Percentiles rank a stretch among this genome's conserved stretches.
Evolutionary conservation across 2,329 filamentous ascomycete species (phyloP).

Genomic region (Lizonia empirigonia): DNA sequence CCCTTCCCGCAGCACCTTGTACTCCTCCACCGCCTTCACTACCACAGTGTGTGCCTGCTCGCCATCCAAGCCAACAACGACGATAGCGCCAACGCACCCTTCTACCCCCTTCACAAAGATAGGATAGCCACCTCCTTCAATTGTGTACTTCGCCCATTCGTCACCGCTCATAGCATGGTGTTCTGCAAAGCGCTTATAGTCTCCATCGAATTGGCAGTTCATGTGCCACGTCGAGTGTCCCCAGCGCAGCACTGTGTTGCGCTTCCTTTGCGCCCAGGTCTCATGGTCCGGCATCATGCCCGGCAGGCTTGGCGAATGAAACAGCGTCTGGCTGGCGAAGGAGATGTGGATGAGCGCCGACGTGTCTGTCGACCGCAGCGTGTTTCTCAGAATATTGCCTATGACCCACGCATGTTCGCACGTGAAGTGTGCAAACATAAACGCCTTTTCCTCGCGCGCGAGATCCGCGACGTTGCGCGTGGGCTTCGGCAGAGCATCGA

Average conservation of each 20-base stretch:
- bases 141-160: constrained; percentile 67
- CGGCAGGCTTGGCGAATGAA: constrained; percentile 70
- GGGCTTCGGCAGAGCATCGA: constrained; percentile 38
- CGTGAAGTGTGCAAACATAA: constrained; percentile 64
- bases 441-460: constrained; percentile 49
- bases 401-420: constrained; percentile 68
- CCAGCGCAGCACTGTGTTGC: constrained; percentile 73
- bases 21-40: constrained; percentile 68
- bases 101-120: constrained; percentile 75
- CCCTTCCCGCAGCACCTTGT: constrained; percentile 48
- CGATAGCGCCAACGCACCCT: constrained; percentile 74
- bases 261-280: constrained; percentile 67
- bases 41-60: constrained; percentile 79
- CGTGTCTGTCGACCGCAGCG: constrained; percentile 61
- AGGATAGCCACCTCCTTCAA: constrained; percentile 78
- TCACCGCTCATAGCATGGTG: constrained; percentile 66
- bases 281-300: constrained; percentile 75
- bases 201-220: constrained; percentile 70
- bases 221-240: constrained; percentile 74
- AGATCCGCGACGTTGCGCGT: constrained; percentile 49
- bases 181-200: constrained; percentile 68
- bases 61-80: constrained; percentile 77
- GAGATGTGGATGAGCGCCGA: constrained; percentile 69
- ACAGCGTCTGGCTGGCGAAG: constrained; percentile 68
- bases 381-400: constrained; percentile 66